Conservation (phyloP, 768 basidiomycete species). For the Gymnopilus junonius region DNA sequence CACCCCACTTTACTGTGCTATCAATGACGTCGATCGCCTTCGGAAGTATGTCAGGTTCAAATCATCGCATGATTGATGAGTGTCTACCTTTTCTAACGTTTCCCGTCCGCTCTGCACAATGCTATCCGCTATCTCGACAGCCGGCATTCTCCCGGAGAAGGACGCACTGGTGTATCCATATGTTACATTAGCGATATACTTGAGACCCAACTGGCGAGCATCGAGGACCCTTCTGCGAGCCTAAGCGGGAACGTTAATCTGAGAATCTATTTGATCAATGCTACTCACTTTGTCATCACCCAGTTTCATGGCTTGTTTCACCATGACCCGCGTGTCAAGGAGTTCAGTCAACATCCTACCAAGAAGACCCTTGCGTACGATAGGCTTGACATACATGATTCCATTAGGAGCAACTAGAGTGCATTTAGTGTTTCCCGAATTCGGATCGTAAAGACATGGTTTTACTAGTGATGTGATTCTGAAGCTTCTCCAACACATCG, state of each 20-base stretch:
- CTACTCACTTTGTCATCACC: slow-evolving; percentile 72
- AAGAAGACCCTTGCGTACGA: slow-evolving; percentile 83
- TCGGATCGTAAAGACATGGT: not conserved
- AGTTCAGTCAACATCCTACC: slow-evolving; percentile 92
- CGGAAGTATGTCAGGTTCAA: not conserved
- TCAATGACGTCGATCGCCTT: slow-evolving; percentile 88
- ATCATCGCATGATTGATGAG: not conserved
- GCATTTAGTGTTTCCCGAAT: not conserved
- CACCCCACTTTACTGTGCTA: slow-evolving; percentile 82
- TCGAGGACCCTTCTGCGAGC: slow-evolving; percentile 77
- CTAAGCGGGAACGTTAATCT: slow-evolving; percentile 40
- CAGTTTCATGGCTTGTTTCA: slow-evolving; percentile 95
- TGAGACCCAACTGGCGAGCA: slow-evolving; percentile 90
- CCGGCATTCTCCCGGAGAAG: slow-evolving; percentile 97
- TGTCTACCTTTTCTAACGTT: slow-evolving; percentile 85
- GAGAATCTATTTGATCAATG: not conserved
- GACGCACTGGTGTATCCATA: slow-evolving; percentile 97
- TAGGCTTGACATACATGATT: slow-evolving; percentile 88
- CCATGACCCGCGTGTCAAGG: slow-evolving; percentile 95
- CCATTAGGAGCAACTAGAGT: slow-evolving; percentile 90
- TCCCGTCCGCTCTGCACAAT: slow-evolving; percentile 97
- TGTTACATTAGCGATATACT: slow-evolving; percentile 93
- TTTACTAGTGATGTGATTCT: slow-evolving; percentile 80
- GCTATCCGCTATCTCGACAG: slow-evolving; percentile 96
- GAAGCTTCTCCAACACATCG: slow-evolving; percentile 69